Percentiles rank a stretch among this genome's conserved stretches.
Conservation (phyloP, 768 basidiomycete genomes). For the Galerina marginata region DNA sequence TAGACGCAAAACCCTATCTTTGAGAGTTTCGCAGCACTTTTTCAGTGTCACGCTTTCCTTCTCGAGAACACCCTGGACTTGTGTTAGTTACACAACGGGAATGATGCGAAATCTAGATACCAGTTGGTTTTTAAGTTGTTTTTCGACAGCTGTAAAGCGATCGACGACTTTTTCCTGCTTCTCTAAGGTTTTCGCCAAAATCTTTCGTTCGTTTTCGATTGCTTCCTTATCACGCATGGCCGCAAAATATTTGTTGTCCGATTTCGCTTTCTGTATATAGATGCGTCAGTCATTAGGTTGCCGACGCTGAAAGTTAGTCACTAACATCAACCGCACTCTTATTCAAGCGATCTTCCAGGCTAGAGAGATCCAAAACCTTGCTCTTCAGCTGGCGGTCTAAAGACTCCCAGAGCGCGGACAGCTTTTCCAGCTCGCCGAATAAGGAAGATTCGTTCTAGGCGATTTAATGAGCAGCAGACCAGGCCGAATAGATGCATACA, state of each 20-base stretch:
- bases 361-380: conserved; percentile 84
- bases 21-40: conserved; percentile 31
- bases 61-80: conserved; percentile 38
- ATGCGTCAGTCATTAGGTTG: background rate
- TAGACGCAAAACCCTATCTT: conserved; percentile 32
- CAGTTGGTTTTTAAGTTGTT: conserved; percentile 59
- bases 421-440: conserved; percentile 82
- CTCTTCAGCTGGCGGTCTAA: conserved; percentile 81
- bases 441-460: conserved; percentile 73
- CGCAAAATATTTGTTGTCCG: conserved; percentile 93
- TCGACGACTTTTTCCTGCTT: conserved; percentile 65
- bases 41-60: conserved; percentile 45
- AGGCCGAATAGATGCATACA: conserved; percentile 22
- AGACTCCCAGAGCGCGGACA: conserved; percentile 87
- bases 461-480: background rate
- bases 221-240: conserved; percentile 91
- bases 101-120: conserved; percentile 38
- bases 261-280: conserved; percentile 81
- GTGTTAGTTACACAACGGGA: background rate
- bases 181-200: conserved; percentile 52
- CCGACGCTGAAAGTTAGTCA: conserved; percentile 9
- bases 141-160: conserved; percentile 65
- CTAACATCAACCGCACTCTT: conserved; percentile 74
- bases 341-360: conserved; percentile 72
- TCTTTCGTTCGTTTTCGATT: conserved; percentile 76